These are phyloP conservation scores for Phialophora expanda DNA, from an alignment of 2,329 filamentous ascomycete species.

Conservation along the genomic window DNA sequence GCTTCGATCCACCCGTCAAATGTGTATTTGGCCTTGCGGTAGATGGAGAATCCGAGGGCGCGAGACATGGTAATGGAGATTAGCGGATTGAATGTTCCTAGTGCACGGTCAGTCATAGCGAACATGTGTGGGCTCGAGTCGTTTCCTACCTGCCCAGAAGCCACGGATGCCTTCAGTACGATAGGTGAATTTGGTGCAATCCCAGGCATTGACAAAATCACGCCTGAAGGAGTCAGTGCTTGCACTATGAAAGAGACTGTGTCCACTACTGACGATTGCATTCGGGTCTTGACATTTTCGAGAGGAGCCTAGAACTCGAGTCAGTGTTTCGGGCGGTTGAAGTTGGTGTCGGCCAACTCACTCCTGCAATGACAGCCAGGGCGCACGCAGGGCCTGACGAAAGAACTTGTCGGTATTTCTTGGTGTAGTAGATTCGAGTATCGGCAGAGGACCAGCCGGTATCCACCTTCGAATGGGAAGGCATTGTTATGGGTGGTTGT, in stretches of 20 bases:
- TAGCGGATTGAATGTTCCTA: conserved; percentile 53
- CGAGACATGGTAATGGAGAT: conserved; percentile 53
- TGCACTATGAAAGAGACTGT: not conserved
- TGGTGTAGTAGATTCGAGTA: conserved; percentile 51
- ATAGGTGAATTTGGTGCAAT: conserved; percentile 54
- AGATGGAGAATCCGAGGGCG: conserved; percentile 54
- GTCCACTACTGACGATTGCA: conserved; percentile 51
- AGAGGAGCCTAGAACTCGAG: conserved; percentile 48
- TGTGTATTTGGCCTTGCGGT: conserved; percentile 50
- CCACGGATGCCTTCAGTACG: conserved; percentile 54
- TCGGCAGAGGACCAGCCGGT: conserved; percentile 39
- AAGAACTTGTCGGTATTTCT: conserved; percentile 54
- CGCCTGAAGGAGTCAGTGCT: conserved; percentile 43
- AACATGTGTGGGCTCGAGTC: not conserved
- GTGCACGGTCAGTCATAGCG: conserved; percentile 6
- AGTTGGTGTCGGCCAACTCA: conserved; percentile 42
- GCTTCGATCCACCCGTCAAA: conserved; percentile 49
- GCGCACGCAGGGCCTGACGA: conserved; percentile 53
- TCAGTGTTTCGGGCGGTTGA: conserved; percentile 24
- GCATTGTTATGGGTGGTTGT: conserved; percentile 39
- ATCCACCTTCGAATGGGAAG: conserved; percentile 27
- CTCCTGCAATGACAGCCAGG: conserved; percentile 53
- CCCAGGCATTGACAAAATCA: conserved; percentile 51
- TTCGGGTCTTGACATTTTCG: conserved; percentile 56
- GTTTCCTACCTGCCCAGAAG: conserved; percentile 52